Evolutionary conservation across 192 early-diverging fungal species (phyloP), one percentile per base, ranked within the genome.

Genomic region (Jimgerdemannia flammicorona): DNA sequence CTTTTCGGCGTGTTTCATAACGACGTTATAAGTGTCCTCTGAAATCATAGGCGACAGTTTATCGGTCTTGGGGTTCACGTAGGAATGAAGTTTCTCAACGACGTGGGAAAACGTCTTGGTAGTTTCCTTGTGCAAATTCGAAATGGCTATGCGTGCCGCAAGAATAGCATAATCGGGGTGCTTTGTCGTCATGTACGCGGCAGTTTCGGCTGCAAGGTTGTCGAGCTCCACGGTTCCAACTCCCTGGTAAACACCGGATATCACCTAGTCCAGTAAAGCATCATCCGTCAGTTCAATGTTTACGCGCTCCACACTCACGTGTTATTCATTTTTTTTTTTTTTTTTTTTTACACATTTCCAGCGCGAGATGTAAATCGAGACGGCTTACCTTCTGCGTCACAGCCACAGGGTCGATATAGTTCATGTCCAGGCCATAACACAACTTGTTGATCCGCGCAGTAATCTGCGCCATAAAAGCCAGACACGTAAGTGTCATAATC

Each of bases 161-260:
- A 99, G 90, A 70, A 96, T 90, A 19, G 98, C 97, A 82, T 98
- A 99, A 85, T 99, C 97, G 0, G 98, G 96, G 81, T 99, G 98
- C 73, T 94, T 95, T 10, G 95, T 96, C 0, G 93, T 95, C 92
- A 94, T 90, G 77, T 93, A 94, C 3, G 93, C 93, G 4, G 93
- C 93, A 8, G 96, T 97, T 78, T 96, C 95, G 42, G 95, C 95
- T 41, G 95, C 95, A 40, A 96, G 86, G 77, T 95, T 96, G 76
- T 96, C 95, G 66, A 96, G 86, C 78, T 95, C 94, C 17, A 93
- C 90, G 3, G 95, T 96, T 39, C 87, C 92, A 43, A 96, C 94
- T 44, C 95, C 95, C 72, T 94, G 91, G 75, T 96, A 96, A 17
- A 96, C 93, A 49, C 95, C 95, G 19, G 83, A 84, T 70, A 96